Conservation (phyloP, 371 early-diverging fungal genomes). For the Mucor saturninus region DNA sequence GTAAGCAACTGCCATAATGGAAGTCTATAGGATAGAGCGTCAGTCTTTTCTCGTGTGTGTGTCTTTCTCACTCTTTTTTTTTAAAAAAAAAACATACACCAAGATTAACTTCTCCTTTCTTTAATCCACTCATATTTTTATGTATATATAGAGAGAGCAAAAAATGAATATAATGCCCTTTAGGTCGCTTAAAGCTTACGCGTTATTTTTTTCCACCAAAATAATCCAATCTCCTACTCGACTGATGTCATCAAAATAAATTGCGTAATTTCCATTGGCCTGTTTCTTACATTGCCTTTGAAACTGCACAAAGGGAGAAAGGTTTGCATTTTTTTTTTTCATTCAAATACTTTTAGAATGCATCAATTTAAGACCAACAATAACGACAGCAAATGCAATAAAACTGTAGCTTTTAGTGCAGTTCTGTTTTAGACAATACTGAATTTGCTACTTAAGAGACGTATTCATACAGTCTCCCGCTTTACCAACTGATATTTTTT, state of each 20-base stretch:
- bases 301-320: no score
- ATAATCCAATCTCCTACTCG: no score
- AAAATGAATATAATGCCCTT: neutral
- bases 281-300: neutral
- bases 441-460: no score
- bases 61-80: neutral
- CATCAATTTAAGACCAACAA: no score
- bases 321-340: neutral
- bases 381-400: no score
- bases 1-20: conserved; percentile 98
- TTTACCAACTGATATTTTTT: no score
- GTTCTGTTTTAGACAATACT: no score
- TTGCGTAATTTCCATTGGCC: no score
- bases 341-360: no score
- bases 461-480: no score
- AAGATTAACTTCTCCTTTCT: conserved; percentile 94
- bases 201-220: neutral
- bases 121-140: conserved; percentile 61
- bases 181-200: neutral
- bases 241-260: no score
- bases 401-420: no score
- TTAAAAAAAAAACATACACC: conserved; percentile 69
- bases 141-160: conserved; percentile 1
- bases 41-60: neutral
- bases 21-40: conserved; percentile 73